A percentile compares a stretch with the other conserved stretches of the same genome.
phyloP scores from a whole-genome alignment of 495 filamentous ascomycete genomes.

The Diplogelasinospora grovesii region DNA sequence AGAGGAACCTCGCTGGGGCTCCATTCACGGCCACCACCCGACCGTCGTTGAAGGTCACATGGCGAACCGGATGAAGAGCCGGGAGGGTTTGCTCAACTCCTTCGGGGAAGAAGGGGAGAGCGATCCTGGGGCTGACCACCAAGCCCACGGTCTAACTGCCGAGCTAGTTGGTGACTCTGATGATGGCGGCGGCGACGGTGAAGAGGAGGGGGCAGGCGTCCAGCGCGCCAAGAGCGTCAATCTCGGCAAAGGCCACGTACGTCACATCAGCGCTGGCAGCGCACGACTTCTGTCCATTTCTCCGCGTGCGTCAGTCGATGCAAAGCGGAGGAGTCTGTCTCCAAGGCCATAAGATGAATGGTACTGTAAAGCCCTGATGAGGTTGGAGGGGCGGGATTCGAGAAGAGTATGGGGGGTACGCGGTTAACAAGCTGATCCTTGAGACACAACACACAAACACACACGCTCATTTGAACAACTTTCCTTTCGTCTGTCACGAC shows the following conservation, averaged over 20 bases:
- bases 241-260: constrained; percentile 53
- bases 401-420: not conserved
- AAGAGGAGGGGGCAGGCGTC: constrained; percentile 37
- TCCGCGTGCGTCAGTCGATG: constrained; percentile 40
- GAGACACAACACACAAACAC: constrained; percentile 9
- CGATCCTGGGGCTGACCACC: constrained; percentile 34
- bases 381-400: not conserved
- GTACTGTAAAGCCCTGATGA: not conserved
- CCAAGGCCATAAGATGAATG: constrained; percentile 5
- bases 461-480: constrained; percentile 17
- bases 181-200: constrained; percentile 38
- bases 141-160: constrained; percentile 6
- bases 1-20: constrained; percentile 39
- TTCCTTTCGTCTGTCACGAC: constrained; percentile 12
- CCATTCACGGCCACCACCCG: constrained; percentile 32
- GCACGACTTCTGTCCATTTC: constrained; percentile 62
- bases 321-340: constrained; percentile 22
- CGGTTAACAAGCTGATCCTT: constrained; percentile 9
- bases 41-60: constrained; percentile 28
- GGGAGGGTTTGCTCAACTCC: constrained; percentile 58
- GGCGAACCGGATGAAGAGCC: constrained; percentile 34
- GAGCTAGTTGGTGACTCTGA: constrained; percentile 7
- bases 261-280: constrained; percentile 70
- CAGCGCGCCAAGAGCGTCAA: constrained; percentile 61
- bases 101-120: constrained; percentile 29